phyloP scores from a whole-genome alignment of 2,329 filamentous ascomycete species.

The Fusarium devonianum region DNA sequence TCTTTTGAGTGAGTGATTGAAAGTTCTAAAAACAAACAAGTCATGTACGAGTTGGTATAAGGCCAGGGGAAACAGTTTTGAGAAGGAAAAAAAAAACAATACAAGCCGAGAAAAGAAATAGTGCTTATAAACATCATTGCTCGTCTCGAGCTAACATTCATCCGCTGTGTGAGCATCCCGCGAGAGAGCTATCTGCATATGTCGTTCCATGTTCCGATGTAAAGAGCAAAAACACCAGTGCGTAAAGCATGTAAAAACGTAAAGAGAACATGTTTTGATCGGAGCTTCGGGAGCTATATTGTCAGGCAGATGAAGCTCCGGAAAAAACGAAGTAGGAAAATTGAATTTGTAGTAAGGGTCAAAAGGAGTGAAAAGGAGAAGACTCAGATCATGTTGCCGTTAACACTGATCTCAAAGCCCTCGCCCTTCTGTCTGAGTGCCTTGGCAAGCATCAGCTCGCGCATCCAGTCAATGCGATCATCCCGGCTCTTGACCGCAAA shows the following conservation, averaged over 20 bases:
- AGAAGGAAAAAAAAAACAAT: constrained; percentile 30
- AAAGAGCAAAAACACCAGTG: constrained; percentile 17
- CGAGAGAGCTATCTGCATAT: constrained; percentile 41
- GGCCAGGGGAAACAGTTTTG: background rate
- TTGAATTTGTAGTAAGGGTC: background rate
- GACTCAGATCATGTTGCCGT: constrained; percentile 74
- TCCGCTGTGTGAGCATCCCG: constrained; percentile 42
- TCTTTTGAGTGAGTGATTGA: constrained; percentile 23
- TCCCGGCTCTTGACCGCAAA: constrained; percentile 89
- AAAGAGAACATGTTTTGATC: constrained; percentile 10
- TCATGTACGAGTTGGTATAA: constrained; percentile 33
- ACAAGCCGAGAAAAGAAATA: too few relatives aligned
- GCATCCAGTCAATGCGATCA: constrained; percentile 97
- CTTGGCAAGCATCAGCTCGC: constrained; percentile 90
- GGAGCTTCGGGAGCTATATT: background rate
- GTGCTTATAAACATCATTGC: constrained; percentile 34
- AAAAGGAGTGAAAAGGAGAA: background rate
- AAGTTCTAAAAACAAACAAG: constrained; percentile 29
- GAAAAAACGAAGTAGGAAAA: too few relatives aligned
- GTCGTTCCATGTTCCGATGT: constrained; percentile 35
- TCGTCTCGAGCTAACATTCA: constrained; percentile 41
- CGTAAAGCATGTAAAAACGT: constrained; percentile 12
- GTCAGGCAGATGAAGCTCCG: constrained; percentile 6
- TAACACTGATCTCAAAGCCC: constrained; percentile 82
- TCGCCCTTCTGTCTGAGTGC: constrained; percentile 84